A percentile compares a stretch with the other conserved stretches of the same genome.
phyloP scores from a whole-genome alignment of 169 alveolate species.

The Amoebophrya sp. region DNA sequence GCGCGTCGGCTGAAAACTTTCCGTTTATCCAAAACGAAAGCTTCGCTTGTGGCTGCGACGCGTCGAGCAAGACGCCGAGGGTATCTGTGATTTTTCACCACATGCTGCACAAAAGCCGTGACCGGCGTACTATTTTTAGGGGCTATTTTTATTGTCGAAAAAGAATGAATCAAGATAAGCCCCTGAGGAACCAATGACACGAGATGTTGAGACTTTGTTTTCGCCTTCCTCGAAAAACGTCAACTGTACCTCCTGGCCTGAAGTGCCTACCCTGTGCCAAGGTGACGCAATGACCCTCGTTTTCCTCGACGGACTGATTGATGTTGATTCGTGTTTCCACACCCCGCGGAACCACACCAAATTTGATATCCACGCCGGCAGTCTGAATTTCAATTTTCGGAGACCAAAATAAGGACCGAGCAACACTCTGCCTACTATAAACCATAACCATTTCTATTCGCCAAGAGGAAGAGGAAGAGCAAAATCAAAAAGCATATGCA shows the following conservation, averaged over 20 bases:
- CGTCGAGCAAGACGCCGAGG: neutral
- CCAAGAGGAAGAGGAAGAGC: no score
- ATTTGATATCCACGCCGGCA: neutral
- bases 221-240: neutral
- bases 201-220: no score
- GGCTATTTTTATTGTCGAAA: no score
- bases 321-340: neutral
- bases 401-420: no score
- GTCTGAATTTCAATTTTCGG: no score
- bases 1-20: neutral
- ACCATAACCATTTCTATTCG: no score
- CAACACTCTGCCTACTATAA: no score
- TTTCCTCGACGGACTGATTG: neutral
- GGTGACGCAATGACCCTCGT: neutral
- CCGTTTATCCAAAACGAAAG: neutral
- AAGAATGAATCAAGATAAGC: no score
- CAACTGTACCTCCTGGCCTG: neutral
- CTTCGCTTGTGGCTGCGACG: neutral
- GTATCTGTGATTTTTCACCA: neutral
- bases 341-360: neutral
- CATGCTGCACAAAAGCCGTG: neutral
- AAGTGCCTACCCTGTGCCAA: neutral
- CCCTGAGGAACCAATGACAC: no score
- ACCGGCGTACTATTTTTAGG: no score
- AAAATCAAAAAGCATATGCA: no score